A percentile compares a stretch with the other conserved stretches of the same genome.
Evolutionary conservation across 257 asterid genomes (phyloP).

Genomic region (Phtheirospermum japonicum): DNA sequence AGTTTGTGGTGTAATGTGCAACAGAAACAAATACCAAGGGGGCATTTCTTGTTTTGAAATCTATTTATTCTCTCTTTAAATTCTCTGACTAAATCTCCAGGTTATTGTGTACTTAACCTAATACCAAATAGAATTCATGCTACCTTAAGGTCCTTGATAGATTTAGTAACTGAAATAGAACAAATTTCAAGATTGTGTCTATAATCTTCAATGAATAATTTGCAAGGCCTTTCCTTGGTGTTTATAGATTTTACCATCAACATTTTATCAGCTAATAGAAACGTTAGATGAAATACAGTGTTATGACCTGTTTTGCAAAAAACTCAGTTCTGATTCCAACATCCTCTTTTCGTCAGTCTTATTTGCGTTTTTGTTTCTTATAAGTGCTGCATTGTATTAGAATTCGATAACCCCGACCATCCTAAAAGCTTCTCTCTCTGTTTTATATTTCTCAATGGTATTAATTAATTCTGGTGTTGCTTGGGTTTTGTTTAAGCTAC

Average conservation of each 20-base stretch:
- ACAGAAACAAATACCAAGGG: not conserved
- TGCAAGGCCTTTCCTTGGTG: not conserved
- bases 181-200: too few species aligned
- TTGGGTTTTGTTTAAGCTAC: slow-evolving; percentile 8
- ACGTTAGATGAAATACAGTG: not conserved
- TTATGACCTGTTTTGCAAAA: too few species aligned
- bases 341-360: not conserved
- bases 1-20: not conserved
- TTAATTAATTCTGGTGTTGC: not conserved
- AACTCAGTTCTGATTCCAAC: too few species aligned
- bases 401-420: not conserved
- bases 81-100: too few species aligned
- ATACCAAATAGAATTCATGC: not conserved
- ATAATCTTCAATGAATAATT: too few species aligned
- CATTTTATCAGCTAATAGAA: not conserved
- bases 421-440: not conserved
- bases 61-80: too few species aligned
- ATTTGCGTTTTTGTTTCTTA: not conserved
- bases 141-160: not conserved
- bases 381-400: not conserved
- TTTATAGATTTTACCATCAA: not conserved
- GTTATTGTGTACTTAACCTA: not conserved
- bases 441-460: not conserved
- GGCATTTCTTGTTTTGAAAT: too few species aligned
- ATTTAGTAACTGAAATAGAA: not conserved